A percentile compares a stretch with the other conserved stretches of the same genome.
Evolutionary conservation across 768 basidiomycete species (phyloP).

Genomic region (Mycena albidolilacea): DNA sequence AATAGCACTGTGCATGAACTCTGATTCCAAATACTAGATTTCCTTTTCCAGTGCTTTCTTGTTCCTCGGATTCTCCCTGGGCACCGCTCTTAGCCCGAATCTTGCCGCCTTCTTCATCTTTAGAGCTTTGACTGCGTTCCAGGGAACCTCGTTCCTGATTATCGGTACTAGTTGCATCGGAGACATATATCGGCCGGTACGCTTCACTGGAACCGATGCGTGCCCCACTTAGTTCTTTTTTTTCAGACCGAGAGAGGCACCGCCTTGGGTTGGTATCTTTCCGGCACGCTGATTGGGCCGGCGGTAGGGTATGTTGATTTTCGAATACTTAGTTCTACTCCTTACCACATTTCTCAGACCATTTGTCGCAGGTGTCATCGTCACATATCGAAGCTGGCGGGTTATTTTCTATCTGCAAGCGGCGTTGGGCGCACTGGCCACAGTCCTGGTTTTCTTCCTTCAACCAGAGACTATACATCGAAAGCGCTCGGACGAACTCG

Average conservation of each 20-base stretch:
- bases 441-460: constrained; percentile 35
- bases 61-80: constrained; percentile 37
- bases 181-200: constrained; percentile 39
- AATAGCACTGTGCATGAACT: background rate
- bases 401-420: constrained; percentile 40
- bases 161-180: constrained; percentile 37
- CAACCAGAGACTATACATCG: constrained; percentile 40
- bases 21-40: constrained; percentile 29
- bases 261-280: constrained; percentile 39
- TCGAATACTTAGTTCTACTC: background rate
- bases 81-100: constrained; percentile 40
- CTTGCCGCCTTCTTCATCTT: constrained; percentile 39
- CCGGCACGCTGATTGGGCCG: constrained; percentile 37
- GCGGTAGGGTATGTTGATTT: constrained; percentile 32
- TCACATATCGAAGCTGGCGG: constrained; percentile 37
- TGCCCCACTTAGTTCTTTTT: background rate
- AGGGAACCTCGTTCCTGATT: constrained; percentile 38
- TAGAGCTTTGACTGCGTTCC: constrained; percentile 39
- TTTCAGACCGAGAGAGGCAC: constrained; percentile 35
- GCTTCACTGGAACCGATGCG: background rate
- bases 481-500: constrained; percentile 35
- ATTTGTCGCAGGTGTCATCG: constrained; percentile 38
- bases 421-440: constrained; percentile 35
- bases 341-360: constrained; percentile 24
- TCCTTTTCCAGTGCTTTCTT: constrained; percentile 34